These are phyloP conservation scores for Oryza meridionalis DNA, from an alignment of 176 grass and related monocot genomes.

Conservation along the genomic window DNA sequence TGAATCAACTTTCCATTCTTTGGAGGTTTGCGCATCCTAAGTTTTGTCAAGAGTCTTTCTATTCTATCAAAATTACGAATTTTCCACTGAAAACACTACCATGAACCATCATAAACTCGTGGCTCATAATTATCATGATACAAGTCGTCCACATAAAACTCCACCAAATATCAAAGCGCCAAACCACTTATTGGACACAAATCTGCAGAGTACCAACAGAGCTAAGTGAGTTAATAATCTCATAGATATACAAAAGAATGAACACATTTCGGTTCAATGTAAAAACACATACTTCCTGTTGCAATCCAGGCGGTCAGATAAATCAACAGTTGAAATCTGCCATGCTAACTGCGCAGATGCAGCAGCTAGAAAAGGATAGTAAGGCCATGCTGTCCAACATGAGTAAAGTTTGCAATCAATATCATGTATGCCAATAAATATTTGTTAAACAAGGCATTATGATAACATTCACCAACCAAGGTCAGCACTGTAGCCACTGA, in stretches of 20 bases:
- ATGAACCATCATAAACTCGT: background rate
- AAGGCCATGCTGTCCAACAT: slow-evolving; percentile 77
- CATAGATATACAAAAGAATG: background rate
- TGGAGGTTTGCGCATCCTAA: background rate
- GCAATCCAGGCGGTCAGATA: slow-evolving; percentile 67
- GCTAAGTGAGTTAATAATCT: slow-evolving; percentile 19
- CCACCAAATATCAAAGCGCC: slow-evolving; percentile 77
- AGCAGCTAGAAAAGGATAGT: slow-evolving; percentile 69
- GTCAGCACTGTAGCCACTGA: slow-evolving; percentile 80
- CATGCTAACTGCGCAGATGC: slow-evolving; percentile 71
- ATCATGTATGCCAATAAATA: background rate
- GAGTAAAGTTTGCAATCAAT: slow-evolving; percentile 37
- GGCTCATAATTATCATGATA: slow-evolving; percentile 48
- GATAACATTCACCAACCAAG: slow-evolving; percentile 55
- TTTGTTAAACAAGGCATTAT: background rate
- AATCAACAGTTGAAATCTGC: slow-evolving; percentile 77
- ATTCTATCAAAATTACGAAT: slow-evolving; percentile 16
- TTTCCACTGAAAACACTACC: background rate
- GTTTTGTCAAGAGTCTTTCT: background rate
- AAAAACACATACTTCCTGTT: slow-evolving; percentile 74
- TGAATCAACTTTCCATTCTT: background rate
- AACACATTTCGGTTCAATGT: background rate
- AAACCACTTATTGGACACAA: slow-evolving; percentile 96
- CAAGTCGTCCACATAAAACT: slow-evolving; percentile 68
- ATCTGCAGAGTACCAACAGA: slow-evolving; percentile 48